Evolutionary conservation across 75 land plant genomes (phyloP), one percentile per base, ranked within the genome.

Genomic region (Chamaecyparis obtusa): DNA sequence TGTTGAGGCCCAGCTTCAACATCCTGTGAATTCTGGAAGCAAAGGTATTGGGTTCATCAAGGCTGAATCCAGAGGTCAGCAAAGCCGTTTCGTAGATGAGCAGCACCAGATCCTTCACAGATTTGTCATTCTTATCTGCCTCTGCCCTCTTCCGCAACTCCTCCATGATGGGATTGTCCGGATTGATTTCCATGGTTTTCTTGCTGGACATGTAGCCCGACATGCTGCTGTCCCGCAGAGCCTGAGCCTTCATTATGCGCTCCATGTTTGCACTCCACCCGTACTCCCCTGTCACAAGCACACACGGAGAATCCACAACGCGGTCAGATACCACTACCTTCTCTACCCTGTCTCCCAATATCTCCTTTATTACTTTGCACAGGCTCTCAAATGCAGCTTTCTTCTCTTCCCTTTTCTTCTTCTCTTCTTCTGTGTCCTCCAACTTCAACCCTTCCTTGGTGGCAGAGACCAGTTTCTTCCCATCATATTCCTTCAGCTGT

Each of bases 181-280:
- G 94, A 86, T 95, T 95, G 84, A 95, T 94, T 90, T 95, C 97
- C 97, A 94, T 92, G 0, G 97, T 95, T 90, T 95, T 95, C 92
- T 94, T 95, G 86, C 89, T 86, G 1, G 92, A 88, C 96, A 95
- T 95, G 92, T 94, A 95, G 0, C 90, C 35, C 11, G 93, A 55
- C 96, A 95, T 94, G 93, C 93, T 91, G 88, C 86, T 94, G 83
- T 95, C 96, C 16, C 96, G 90, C 79, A 95, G 87, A 11, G 96
- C 96, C 88, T 95, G 96, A 8, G 96, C 84, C 17, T 46, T 88
- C 94, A 94, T 10, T 94, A 96, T 15, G 2, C 55, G 15, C 16
- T 51, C 55, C 55, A 51, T 51, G 2, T 51, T 51, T 14, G 55
- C 55, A 51, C 92, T 94, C 96, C 96, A 95, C 0, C 96, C 96